These are phyloP conservation scores for Pseudogymnoascus sp. DNA, from an alignment of 2,329 filamentous ascomycete genomes.

Conservation along the genomic window DNA sequence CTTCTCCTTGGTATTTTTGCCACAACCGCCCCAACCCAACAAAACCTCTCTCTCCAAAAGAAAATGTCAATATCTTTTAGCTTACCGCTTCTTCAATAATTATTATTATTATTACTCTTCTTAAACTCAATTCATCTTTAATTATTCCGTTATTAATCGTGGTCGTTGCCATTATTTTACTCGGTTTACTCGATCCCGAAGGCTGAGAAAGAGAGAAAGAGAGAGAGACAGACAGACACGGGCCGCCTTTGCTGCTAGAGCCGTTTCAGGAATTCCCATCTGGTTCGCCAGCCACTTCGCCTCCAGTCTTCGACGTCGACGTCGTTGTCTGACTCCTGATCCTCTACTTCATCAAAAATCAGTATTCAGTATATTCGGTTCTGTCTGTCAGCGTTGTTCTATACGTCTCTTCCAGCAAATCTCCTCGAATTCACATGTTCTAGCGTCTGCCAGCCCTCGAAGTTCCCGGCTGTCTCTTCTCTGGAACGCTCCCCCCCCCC, in stretches of 20 bases:
- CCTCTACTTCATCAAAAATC: conserved; percentile 1
- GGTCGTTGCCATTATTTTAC: background rate
- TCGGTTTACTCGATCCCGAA: background rate
- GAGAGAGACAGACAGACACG: background rate
- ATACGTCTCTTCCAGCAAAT: conserved; percentile 2
- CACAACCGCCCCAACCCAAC: conserved; percentile 1
- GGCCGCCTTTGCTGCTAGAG: conserved; percentile 9
- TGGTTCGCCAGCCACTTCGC: conserved; percentile 11
- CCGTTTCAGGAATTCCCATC: conserved; percentile 12
- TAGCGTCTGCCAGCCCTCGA: conserved; percentile 6
- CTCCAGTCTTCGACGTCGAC: conserved; percentile 8
- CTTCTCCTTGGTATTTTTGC: conserved; percentile 1
- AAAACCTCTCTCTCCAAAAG: background rate
- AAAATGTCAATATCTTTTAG: background rate
- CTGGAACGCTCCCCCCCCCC: background rate
- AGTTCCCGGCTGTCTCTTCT: background rate
- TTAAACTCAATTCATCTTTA: background rate
- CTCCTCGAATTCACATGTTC: conserved; percentile 1
- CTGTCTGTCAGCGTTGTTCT: conserved; percentile 6
- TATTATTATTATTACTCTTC: background rate
- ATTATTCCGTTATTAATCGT: background rate
- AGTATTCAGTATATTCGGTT: conserved; percentile 10
- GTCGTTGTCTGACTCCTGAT: conserved; percentile 9
- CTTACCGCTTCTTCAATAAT: background rate
- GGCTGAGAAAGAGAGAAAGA: background rate